Evolutionary conservation across 176 grass and related monocot species (phyloP), one percentile per base, ranked within the genome.

Genomic region (Aegilops sharonensis): DNA sequence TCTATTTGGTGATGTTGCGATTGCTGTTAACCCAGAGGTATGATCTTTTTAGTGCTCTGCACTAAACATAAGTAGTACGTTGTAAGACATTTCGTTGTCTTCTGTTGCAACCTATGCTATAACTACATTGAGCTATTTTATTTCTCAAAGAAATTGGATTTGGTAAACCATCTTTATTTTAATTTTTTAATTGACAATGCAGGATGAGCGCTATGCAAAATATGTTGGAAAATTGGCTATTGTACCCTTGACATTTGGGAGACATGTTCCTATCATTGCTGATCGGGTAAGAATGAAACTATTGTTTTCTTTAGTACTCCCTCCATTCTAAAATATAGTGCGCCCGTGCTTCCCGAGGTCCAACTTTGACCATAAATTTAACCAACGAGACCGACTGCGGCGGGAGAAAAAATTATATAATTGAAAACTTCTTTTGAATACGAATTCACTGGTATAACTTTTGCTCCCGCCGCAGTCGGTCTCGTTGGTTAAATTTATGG

Each of bases 191-290:
- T 29, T 85, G 36, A 48, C 36, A 68, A 89, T 91, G 70, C 90
- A 98, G 96, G 96, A 98, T 90, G 72, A 85, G 78, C 93, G 93
- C 67, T 98, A 98, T 88, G 86, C 93, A 17, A 83, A 98, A 82
- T 88, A 98, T 73, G 78, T 92, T 52, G 96, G 96, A 35, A 92
- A 70, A 76, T 91, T 88, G 71, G 96, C 96, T 77, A 98, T 98
- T 90, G 96, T 98, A 74, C 96, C 96, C 42, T 89, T 98, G 92
- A 98, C 96, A 90, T 95, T 88, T 90, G 96, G 96, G 27, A 86
- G 96, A 32, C 92, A 95, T 84, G 94, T 98, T 79, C 96, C 96
- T 85, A 98, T 98, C 86, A 95, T 98, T 50, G 80, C 91, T 92
- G 96, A 98, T 47, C 84, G 81, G 93, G 96, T 98, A 95, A 89